Conservation (phyloP, 306 rosid species). For the Cucumis melo region DNA sequence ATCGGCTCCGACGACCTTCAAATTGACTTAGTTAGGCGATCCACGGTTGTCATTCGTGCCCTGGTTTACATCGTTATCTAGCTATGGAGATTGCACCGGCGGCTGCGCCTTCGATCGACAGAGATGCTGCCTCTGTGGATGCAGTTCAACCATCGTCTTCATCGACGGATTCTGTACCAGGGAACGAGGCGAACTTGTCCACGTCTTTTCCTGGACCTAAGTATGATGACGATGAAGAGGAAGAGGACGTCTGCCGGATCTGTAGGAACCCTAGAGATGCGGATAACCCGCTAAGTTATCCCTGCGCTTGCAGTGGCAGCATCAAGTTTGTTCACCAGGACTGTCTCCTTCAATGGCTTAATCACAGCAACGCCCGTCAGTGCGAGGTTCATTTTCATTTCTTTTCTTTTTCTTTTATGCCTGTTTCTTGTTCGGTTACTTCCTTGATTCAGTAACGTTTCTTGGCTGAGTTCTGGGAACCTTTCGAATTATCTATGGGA, state of each 20-base stretch:
- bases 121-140: slow-evolving; percentile 21
- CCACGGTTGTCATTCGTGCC: not conserved
- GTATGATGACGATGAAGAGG: slow-evolving; percentile 80
- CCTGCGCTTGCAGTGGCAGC: slow-evolving; percentile 99
- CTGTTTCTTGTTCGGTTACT: not conserved
- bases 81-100: slow-evolving; percentile 78
- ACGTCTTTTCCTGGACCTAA: slow-evolving; percentile 20
- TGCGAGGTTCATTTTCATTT: slow-evolving; percentile 61
- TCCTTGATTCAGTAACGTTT: not conserved
- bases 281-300: slow-evolving; percentile 84
- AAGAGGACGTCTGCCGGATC: slow-evolving; percentile 95
- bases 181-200: slow-evolving; percentile 24
- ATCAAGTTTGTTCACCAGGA: slow-evolving; percentile 95
- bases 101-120: slow-evolving; percentile 28
- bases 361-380: slow-evolving; percentile 99
- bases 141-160: slow-evolving; percentile 23
- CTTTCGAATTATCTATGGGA: not conserved
- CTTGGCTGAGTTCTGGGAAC: not conserved
- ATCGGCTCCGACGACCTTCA: not conserved
- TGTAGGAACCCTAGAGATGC: slow-evolving; percentile 89
- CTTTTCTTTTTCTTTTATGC: not conserved
- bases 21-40: slow-evolving; percentile 1
- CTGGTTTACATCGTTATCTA: not conserved
- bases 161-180: slow-evolving; percentile 26
- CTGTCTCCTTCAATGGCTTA: slow-evolving; percentile 98